Base-by-base conservation (phyloP, 257 asterid species). In the Verbascum thapsus region DNA sequence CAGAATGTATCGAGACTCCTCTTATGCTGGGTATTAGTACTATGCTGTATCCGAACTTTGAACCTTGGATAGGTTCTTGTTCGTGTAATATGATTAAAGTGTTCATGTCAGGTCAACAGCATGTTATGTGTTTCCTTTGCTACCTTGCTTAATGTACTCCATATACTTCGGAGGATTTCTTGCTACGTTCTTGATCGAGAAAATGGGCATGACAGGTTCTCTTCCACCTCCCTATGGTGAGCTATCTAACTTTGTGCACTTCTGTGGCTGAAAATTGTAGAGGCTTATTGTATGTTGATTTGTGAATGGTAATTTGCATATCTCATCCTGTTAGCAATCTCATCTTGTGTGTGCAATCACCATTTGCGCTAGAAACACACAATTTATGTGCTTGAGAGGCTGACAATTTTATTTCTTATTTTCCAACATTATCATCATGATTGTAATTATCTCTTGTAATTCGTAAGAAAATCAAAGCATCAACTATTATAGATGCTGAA, bases 141-240 rank as follows among this genome's bases (percentile, higher is more conserved):
- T 86, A 53, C 99, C 99, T 68, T 81, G 95, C 82, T 22, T 90
- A 58, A 71, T 73, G 77, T 85, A 94, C 71, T 74, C 89, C 11
- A 81, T 81, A 61, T 94, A 89, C 81, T 90, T 87, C 68, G 99
- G 99, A 2, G 99, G 99, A 74, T 84, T 94, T 73, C 87, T 90
- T 64, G 83, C 68, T 41, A 64, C 64, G 44, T 94, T 94, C 78
- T 40, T 94, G 83, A 85, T 87, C n/a, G 99, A 94, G 88, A 94
- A 94, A 85, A 79, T 87, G 95, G 96, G 99, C 79, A 88, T 88
- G 97, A 58, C 80, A 39, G 99, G 97, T 80, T 82, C 99, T 38
- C 80, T 52, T 74, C 95, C 99, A 57, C 95, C 95, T 67, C 99
- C 97, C 19, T 86, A 82, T 69, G 99, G 99, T 94, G 54, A 74